Base-by-base conservation (phyloP, 192 early-diverging fungal species). In the Entomortierella beljakovae region DNA sequence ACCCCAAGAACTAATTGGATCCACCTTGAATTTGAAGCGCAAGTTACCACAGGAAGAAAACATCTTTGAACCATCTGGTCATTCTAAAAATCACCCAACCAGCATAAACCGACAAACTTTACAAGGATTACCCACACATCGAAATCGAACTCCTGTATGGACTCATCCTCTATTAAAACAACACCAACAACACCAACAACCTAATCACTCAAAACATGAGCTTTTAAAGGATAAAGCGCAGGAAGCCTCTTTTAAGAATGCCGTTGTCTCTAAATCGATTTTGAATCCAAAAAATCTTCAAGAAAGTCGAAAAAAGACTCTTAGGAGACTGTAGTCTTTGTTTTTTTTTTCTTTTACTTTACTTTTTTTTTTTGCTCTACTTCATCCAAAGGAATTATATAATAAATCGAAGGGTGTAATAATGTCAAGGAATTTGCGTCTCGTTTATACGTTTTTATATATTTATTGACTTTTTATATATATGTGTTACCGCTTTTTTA, bases 341-440 rank as follows among this genome's bases (percentile, higher is more conserved):
- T 58, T 23, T 22, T 64, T 58, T 13, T 79, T 74, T 23, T 56
- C 32, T 18, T 38, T 49, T n/a, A 40, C 37, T 16, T 51, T 60
- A 35, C 61, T 67, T 40, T 40, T 40, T 40, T 40, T 40, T 40
- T 13, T n/a, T 40, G 6, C 37, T 40, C 37, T 40, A 40, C 37
- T 40, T 13, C 13, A 40, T 9, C 6, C 6, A 40, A 40, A 40
- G 13, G 13, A 40, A 40, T 9, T 9, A 40, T 9, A 40, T 9
- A 13, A 40, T 40, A 40, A n/a, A n/a, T n/a, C n/a, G n/a, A n/a
- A n/a, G n/a, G n/a, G n/a, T n/a, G n/a, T n/a, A n/a, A n/a, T n/a
- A n/a, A n/a, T n/a, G n/a, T n/a, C n/a, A n/a, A n/a, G n/a, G n/a
- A n/a, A n/a, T n/a, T n/a, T n/a, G n/a, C n/a, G n/a, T n/a, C n/a